Evolutionary conservation across 495 filamentous ascomycete species (phyloP).

Genomic region (Xylaria scruposa): DNA sequence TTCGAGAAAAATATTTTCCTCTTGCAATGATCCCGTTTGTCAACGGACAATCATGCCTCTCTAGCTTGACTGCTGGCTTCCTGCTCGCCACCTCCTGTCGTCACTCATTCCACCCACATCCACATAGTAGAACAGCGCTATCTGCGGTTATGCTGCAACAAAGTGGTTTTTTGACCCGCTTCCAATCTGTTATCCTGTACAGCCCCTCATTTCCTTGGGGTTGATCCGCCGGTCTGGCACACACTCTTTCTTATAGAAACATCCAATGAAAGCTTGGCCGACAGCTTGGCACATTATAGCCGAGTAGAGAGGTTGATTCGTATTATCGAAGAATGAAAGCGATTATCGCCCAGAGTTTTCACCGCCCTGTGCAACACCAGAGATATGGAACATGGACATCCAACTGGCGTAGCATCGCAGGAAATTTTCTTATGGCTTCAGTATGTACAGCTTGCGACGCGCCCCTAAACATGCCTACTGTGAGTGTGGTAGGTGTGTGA

Average conservation of each 20-base stretch:
- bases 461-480: neutral
- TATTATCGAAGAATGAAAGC: conserved; percentile 14
- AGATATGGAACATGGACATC: conserved; percentile 7
- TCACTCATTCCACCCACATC: conserved; percentile 5
- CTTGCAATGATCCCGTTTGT: neutral
- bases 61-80: conserved; percentile 7
- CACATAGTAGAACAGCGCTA: conserved; percentile 20
- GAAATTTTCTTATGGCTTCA: neutral
- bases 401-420: neutral
- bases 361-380: conserved; percentile 3
- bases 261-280: conserved; percentile 20
- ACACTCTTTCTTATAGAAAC: conserved; percentile 16
- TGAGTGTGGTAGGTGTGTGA: conserved; percentile 13
- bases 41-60: conserved; percentile 14
- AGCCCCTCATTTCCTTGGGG: conserved; percentile 25
- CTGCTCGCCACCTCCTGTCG: conserved; percentile 15
- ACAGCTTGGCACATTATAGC: conserved; percentile 11
- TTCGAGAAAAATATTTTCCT: neutral
- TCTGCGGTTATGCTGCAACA: conserved; percentile 21
- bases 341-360: conserved; percentile 10
- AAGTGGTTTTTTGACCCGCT: conserved; percentile 25
- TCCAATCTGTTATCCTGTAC: neutral
- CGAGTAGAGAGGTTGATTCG: neutral
- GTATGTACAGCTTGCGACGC: conserved; percentile 6
- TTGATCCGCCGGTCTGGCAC: conserved; percentile 22